A percentile compares a stretch with the other conserved stretches of the same genome.
These are phyloP conservation scores for Rubroshorea leprosula DNA, from an alignment of 345 rosid species.

Conservation along the genomic window DNA sequence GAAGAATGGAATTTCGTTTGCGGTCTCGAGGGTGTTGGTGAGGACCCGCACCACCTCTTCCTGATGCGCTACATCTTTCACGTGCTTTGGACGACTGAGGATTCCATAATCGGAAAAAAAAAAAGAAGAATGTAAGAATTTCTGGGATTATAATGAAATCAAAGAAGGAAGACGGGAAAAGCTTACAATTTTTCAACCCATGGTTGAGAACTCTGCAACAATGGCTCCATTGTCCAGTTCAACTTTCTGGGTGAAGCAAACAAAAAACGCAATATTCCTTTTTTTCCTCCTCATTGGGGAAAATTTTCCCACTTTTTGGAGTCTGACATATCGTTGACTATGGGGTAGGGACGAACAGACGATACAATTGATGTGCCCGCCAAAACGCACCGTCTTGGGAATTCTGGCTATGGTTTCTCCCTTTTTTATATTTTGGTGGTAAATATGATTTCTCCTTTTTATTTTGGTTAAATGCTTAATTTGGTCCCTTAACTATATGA, in stretches of 20 bases:
- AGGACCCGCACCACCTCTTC: slow-evolving; percentile 98
- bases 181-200: slow-evolving; percentile 93
- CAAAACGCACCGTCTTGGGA: neutral
- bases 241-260: slow-evolving; percentile 32
- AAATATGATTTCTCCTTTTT: too few relatives aligned
- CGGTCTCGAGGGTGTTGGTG: slow-evolving; percentile 86
- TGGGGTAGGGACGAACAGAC: neutral
- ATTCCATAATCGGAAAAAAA: slow-evolving; percentile 8
- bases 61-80: slow-evolving; percentile 90
- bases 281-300: neutral
- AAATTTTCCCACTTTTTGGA: neutral
- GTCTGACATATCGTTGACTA: neutral
- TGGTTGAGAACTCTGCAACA: slow-evolving; percentile 75
- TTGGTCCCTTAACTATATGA: too few relatives aligned
- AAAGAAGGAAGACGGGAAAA: neutral
- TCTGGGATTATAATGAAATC: neutral
- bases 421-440: too few relatives aligned
- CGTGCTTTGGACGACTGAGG: slow-evolving; percentile 82
- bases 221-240: slow-evolving; percentile 62
- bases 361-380: too few relatives aligned
- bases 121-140: neutral
- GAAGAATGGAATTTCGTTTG: slow-evolving; percentile 32
- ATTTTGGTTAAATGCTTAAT: too few relatives aligned
- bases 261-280: too few relatives aligned
- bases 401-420: too few relatives aligned